phyloP scores from a whole-genome alignment of 2,329 filamentous ascomycete species.

The Colletotrichum tropicicola region DNA sequence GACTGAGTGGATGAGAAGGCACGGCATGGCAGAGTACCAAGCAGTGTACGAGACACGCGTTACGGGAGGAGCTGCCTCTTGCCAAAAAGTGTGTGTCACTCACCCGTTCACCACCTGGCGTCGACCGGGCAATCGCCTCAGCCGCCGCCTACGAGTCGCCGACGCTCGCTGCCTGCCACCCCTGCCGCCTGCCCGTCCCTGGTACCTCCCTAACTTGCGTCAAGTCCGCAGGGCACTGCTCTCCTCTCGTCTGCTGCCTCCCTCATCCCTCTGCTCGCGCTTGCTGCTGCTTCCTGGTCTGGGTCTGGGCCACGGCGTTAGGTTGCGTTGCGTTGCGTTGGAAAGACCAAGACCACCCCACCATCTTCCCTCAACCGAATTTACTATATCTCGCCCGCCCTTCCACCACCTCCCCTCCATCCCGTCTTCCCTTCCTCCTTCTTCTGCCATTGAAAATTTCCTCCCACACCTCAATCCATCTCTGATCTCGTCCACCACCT shows the following conservation, averaged over 20 bases:
- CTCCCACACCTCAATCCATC: background rate
- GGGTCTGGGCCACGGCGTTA: background rate
- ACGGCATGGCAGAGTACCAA: background rate
- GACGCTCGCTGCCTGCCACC: background rate
- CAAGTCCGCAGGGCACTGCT: conserved; percentile 1
- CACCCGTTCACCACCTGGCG: conserved; percentile 19
- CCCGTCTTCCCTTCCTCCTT: background rate
- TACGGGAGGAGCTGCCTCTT: conserved; percentile 6
- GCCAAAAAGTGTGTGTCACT: conserved; percentile 22
- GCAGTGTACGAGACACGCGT: conserved; percentile 12
- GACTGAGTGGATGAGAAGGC: conserved; percentile 24
- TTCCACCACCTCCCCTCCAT: conserved; percentile 14
- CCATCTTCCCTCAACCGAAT: conserved; percentile 36
- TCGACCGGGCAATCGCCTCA: conserved; percentile 23
- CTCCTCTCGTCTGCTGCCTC: no score
- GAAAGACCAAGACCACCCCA: conserved; percentile 37
- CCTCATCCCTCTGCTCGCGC: background rate
- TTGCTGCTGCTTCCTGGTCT: background rate
- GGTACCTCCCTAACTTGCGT: conserved; percentile 25
- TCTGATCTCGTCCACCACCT: conserved; percentile 18
- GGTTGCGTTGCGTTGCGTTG: conserved; percentile 5
- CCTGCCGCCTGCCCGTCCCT: conserved; percentile 21
- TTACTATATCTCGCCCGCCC: conserved; percentile 28
- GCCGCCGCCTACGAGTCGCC: conserved; percentile 7
- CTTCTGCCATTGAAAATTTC: conserved; percentile 23